Conservation (phyloP, 1,139 yeast genomes). For the Kodamaea arcana region DNA sequence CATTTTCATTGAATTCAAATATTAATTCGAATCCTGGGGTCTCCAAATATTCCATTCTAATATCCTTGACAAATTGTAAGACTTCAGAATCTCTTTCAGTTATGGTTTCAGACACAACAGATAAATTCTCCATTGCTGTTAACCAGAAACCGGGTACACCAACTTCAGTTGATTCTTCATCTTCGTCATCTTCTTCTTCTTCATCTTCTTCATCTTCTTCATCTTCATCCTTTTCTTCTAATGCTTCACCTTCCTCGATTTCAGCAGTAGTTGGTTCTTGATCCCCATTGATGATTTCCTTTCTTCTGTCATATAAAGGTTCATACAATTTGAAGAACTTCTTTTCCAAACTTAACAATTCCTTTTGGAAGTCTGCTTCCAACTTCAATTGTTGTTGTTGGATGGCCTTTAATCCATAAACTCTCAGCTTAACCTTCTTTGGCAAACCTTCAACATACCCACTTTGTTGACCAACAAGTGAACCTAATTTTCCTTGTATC, state of each 20-base stretch:
- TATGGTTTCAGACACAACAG: constrained; percentile 78
- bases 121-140: constrained; percentile 86
- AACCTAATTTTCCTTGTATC: constrained; percentile 88
- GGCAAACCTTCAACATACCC: constrained; percentile 84
- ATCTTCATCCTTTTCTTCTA: constrained; percentile 37
- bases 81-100: constrained; percentile 91
- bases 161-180: constrained; percentile 38
- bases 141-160: constrained; percentile 98
- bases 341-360: constrained; percentile 81
- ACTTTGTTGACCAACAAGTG: constrained; percentile 78
- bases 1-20: constrained; percentile 77
- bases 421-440: constrained; percentile 67
- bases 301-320: constrained; percentile 76
- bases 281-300: constrained; percentile 65
- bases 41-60: constrained; percentile 76
- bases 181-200: constrained; percentile 41
- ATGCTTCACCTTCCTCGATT: constrained; percentile 68
- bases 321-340: constrained; percentile 68
- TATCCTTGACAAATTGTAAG: constrained; percentile 61
- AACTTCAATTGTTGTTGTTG: constrained; percentile 78
- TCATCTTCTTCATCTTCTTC: constrained; percentile 30
- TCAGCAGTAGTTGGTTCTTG: constrained; percentile 78
- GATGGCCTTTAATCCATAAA: constrained; percentile 78
- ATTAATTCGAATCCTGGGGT: constrained; percentile 88
- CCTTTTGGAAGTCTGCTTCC: constrained; percentile 90